These are phyloP conservation scores for Salpingoeca rosetta DNA, from an alignment of 78 protist species.

Conservation along the genomic window DNA sequence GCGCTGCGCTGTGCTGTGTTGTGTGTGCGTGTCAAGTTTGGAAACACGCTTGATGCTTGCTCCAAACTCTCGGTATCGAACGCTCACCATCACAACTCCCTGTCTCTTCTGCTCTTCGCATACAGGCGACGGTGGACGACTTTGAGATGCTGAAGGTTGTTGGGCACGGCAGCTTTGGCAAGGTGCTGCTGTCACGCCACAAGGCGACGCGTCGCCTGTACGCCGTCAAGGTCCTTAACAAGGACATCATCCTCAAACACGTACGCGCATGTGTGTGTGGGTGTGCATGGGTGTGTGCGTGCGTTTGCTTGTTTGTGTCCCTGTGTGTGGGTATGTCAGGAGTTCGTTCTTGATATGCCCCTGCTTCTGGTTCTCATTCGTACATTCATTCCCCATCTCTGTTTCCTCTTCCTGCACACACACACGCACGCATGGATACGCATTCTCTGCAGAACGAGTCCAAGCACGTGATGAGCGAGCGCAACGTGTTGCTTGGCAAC, in stretches of 20 bases:
- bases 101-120: background rate
- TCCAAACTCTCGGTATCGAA: too few relatives aligned
- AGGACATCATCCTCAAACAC: conserved; percentile 32
- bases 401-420: background rate
- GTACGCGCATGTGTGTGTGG: conserved; percentile 8
- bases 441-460: background rate
- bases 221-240: conserved; percentile 66
- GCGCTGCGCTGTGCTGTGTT: too few relatives aligned
- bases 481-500: conserved; percentile 13
- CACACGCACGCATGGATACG: conserved; percentile 2
- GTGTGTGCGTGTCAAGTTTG: too few relatives aligned
- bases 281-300: too few relatives aligned
- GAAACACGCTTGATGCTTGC: too few relatives aligned
- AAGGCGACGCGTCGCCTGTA: background rate
- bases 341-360: too few relatives aligned
- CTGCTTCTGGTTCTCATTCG: too few relatives aligned
- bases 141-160: conserved; percentile 37
- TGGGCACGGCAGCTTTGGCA: conserved; percentile 45
- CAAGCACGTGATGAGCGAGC: conserved; percentile 18
- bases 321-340: too few relatives aligned
- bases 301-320: too few relatives aligned
- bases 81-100: too few relatives aligned
- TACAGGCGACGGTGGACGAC: background rate
- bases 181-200: conserved; percentile 15
- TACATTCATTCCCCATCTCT: too few relatives aligned